Evolutionary conservation across 2,329 filamentous ascomycete species (phyloP).

Genomic region (Pseudocercospora vitis): DNA sequence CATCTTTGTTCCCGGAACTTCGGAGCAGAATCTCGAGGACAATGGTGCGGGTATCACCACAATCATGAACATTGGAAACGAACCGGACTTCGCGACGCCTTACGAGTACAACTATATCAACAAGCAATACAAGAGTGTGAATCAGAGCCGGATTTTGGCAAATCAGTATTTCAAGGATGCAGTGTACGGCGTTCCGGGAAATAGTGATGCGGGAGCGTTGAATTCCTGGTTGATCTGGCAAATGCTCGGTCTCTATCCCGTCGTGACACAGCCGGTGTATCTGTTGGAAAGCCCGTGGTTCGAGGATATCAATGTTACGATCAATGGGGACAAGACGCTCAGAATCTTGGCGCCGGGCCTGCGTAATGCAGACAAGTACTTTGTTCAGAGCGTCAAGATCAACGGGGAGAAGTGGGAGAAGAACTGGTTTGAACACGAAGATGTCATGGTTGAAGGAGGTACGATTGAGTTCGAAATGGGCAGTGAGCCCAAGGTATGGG

Average conservation of each 20-base stretch:
- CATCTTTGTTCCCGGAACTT: slow-evolving; percentile 42
- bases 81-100: slow-evolving; percentile 37
- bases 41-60: slow-evolving; percentile 41
- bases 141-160: slow-evolving; percentile 26
- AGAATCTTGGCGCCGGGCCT: slow-evolving; percentile 51
- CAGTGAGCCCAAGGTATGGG: slow-evolving; percentile 45
- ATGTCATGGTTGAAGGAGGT: slow-evolving; percentile 48
- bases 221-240: slow-evolving; percentile 37
- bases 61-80: slow-evolving; percentile 41
- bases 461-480: slow-evolving; percentile 52
- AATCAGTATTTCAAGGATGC: slow-evolving; percentile 36
- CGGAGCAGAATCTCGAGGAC: slow-evolving; percentile 37
- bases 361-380: slow-evolving; percentile 47
- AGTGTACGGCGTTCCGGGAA: slow-evolving; percentile 35
- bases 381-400: slow-evolving; percentile 55
- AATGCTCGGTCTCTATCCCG: slow-evolving; percentile 39
- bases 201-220: slow-evolving; percentile 37
- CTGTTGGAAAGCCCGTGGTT: slow-evolving; percentile 32
- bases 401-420: slow-evolving; percentile 54
- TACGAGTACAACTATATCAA: slow-evolving; percentile 38
- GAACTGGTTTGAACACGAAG: slow-evolving; percentile 58
- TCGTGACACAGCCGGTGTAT: slow-evolving; percentile 41
- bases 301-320: slow-evolving; percentile 34
- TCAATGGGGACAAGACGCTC: slow-evolving; percentile 39
- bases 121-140: slow-evolving; percentile 35